Base-by-base conservation (phyloP, 805 yeast species). In the Metschnikowia gelsemii region DNA sequence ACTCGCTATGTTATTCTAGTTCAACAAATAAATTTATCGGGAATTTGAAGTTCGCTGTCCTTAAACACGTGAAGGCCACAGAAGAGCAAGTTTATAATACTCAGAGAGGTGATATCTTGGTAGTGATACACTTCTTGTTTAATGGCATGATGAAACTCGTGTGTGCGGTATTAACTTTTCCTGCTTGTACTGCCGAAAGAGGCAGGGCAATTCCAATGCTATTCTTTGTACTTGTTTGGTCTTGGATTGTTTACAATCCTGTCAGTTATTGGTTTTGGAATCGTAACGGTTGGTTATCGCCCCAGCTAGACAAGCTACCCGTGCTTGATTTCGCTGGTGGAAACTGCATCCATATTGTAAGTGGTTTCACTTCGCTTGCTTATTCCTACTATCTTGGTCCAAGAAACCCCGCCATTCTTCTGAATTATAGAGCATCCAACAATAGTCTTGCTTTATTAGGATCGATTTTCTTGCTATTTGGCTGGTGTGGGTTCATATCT, bases 241-340 rank as follows among this genome's bases (percentile, higher is more conserved):
- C 72, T 1, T 47, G 55, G 11, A 60, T 68, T 17, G 61, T 70
- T 13, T 69, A 68, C 44, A 68, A 68, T 40, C 75, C 75, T 2
- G 69, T 70, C 3, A 65, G 66, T 2, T 70, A 68, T 46, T 70
- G 75, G 75, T 62, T 66, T 45, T 70, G 75, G 75, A 69, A 68
- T 47, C 40, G 49, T 17, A 57, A 66, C 35, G 75, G 75, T 8
- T 70, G 74, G 74, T 57, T 70, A 3, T 64, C 71, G 0, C 52
- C 61, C 1, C 68, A 67, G 40, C 51, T 57, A 13, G 43, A 49
- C 12, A 53, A 43, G 23, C 45, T 64, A 3, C 73, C 73, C 0
- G 74, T 68, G 3, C 52, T 68, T 8, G 75, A 70, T 47, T 70
- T 69, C 55, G 74, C 75, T 5, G 75, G 75, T 8, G 75, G 74